A percentile compares a stretch with the other conserved stretches of the same genome.
These are phyloP conservation scores for Penicillium brasilianum DNA, from an alignment of 2,329 filamentous ascomycete species.

Conservation along the genomic window DNA sequence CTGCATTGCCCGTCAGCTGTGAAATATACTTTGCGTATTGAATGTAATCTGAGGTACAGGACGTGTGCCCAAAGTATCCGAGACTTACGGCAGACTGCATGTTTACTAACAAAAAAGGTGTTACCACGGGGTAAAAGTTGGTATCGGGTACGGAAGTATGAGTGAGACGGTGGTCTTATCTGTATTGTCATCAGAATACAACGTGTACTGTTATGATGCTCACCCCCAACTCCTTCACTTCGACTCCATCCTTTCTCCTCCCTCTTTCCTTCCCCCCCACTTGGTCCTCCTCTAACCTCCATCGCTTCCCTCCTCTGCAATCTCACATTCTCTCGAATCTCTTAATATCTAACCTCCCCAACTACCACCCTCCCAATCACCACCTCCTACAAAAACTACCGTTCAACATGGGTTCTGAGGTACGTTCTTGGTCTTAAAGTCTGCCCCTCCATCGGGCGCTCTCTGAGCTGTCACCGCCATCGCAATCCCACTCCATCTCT, in stretches of 20 bases:
- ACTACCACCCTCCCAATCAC: conserved; percentile 8
- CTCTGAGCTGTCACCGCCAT: conserved; percentile 38
- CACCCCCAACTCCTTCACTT: conserved; percentile 19
- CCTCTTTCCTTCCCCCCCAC: conserved; percentile 31
- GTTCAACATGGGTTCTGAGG: conserved; percentile 66
- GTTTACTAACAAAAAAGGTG: not conserved
- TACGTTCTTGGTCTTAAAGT: conserved; percentile 51
- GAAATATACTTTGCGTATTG: not conserved
- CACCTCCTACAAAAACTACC: conserved; percentile 12
- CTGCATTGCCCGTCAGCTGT: not conserved
- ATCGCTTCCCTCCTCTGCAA: conserved; percentile 27
- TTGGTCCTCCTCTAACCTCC: conserved; percentile 29
- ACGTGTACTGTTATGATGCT: conserved; percentile 19
- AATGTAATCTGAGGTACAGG: not conserved
- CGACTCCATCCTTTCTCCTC: conserved; percentile 17
- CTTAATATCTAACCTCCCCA: conserved; percentile 54
- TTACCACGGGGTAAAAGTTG: not conserved
- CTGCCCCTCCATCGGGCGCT: conserved; percentile 41
- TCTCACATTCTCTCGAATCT: conserved; percentile 23
- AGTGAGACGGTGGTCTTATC: not conserved
- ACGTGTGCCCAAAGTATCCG: conserved; percentile 4
- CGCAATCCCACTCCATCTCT: conserved; percentile 29
- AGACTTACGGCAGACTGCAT: not conserved
- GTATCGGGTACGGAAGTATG: not conserved
- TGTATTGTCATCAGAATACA: conserved; percentile 3